A percentile compares a stretch with the other conserved stretches of the same genome.
Conservation (phyloP, 805 yeast species). For the Lachancea kluyveri region DNA sequence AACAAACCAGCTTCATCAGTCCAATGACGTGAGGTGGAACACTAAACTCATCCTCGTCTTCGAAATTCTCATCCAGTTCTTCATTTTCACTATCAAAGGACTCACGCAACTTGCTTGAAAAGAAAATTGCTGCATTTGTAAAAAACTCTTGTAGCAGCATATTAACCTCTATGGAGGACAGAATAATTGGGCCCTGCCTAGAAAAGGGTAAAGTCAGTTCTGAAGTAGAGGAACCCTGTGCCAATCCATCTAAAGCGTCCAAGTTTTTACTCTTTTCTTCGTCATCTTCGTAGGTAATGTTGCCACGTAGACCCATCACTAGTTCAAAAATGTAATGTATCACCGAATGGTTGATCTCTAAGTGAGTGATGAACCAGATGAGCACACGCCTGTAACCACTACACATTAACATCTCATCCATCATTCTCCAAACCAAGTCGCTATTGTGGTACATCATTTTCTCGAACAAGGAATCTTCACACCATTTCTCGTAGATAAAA, state of each 20-base stretch:
- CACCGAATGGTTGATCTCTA: conserved; percentile 47
- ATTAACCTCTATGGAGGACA: conserved; percentile 54
- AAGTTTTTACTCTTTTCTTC: conserved; percentile 6
- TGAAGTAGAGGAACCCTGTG: conserved; percentile 2
- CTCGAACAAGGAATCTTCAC: conserved; percentile 42
- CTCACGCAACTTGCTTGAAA: conserved; percentile 31
- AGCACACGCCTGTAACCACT: conserved; percentile 55
- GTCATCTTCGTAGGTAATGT: conserved; percentile 10
- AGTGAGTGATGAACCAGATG: conserved; percentile 63
- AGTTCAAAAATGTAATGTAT: conserved; percentile 62
- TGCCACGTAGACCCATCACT: conserved; percentile 51
- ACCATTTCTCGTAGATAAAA: conserved; percentile 42
- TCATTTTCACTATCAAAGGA: conserved; percentile 8
- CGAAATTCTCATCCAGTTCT: conserved; percentile 10
- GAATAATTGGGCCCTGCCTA: conserved; percentile 46
- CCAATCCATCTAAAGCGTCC: conserved; percentile 4
- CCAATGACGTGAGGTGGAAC: conserved; percentile 33
- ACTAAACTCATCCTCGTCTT: conserved; percentile 20
- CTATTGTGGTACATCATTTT: conserved; percentile 46
- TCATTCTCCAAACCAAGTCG: conserved; percentile 44
- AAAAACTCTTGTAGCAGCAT: conserved; percentile 70
- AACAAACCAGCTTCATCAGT: conserved; percentile 48
- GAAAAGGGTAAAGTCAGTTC: conserved; percentile 35
- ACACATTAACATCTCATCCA: conserved; percentile 70
- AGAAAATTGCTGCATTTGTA: conserved; percentile 43